Evolutionary conservation across 116 monocot species (phyloP), one percentile per base, ranked within the genome.

Genomic region (Posidonia oceanica): DNA sequence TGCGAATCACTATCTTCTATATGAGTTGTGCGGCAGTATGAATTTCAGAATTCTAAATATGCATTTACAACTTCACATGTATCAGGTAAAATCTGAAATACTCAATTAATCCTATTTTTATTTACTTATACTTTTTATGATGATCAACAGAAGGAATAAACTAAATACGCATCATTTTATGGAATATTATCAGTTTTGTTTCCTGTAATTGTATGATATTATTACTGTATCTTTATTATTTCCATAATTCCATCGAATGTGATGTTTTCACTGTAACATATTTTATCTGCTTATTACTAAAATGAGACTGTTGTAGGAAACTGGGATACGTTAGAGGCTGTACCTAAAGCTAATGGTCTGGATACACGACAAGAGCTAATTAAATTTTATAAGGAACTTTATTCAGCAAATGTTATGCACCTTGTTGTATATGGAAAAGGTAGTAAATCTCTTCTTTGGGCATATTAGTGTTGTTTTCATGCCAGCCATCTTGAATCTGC

Each of bases 371-470:
- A 69, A 29, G 91, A 91, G 65, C 80, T 96, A 14, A 76, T 91
- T 64, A 88, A 82, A 72, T 68, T 68, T 53, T 89, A 91, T 74
- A 52, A 53, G 68, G 65, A 65, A 40, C 42, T 39, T 65, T 65
- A 65, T 42, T 65, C 65, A 17, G 42, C 65, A 40, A 65, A 83
- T 66, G 70, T 89, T 21, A 96, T 96, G 96, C 88, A 91, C 37
- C 96, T 96, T 82, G 96, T 91, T 69, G 83, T 91, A 20, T 96
- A 96, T 85, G 91, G 81, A 67, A 91, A 77, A 87, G 96, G 96
- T 96, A 71, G 41, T 37, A 20, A 6, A 10, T 62, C 23, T 20
- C 37, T 68, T 62, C 13, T 1, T 44, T 5, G 12, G 11, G 6
- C 15, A 14, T 60, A 3, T 38, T 40, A 14, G 12, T 59, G 14